Evolutionary conservation across 345 rosid species (phyloP), one percentile per base, ranked within the genome.

Genomic region (Brassica incana): DNA sequence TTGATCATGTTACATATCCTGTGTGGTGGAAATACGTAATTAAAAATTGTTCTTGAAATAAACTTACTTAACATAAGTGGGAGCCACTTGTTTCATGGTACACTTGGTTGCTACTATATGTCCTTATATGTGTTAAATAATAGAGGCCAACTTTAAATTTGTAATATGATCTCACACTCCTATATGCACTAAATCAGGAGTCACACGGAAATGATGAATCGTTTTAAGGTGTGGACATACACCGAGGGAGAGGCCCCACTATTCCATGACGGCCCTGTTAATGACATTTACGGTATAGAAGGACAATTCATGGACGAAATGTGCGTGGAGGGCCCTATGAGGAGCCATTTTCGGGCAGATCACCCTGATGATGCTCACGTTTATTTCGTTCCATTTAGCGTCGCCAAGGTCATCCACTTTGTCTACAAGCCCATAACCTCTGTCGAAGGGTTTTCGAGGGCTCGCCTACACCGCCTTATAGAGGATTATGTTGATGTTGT

Each of bases 281-380:
- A 84, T 20, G 77, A 88, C 77, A 89, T 89, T 29, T 89, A 91
- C 74, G 79, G 88, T 1, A 85, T 88, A 8, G 93, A 91, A 81
- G 96, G 96, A 3, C 91, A 89, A 11, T 83, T 89, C 76, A 88
- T 91, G 45, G 93, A 88, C 48, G 96, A 91, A 80, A 60, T 91
- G 67, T 65, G 88, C 16, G 79, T 75, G 0, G 77, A 79, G 14
- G 85, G 87, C 18, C 88, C 85, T 0, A 80, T 35, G 30, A 65
- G 72, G 77, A 77, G 78, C 75, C 84, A 2, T 45, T 89, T 89
- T 62, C 15, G 70, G 2, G 88, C 90, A 0, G 78, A 33, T 32
- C 71, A 36, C 36, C 93, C 90, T 0, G 87, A 83, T 0, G 81
- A 88, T 18, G 93, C 96, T 36, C 77, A 80, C 12, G 86, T 77